Conservation (phyloP, 441 rosid genomes). For the Bocquillonia castaneifolia region DNA sequence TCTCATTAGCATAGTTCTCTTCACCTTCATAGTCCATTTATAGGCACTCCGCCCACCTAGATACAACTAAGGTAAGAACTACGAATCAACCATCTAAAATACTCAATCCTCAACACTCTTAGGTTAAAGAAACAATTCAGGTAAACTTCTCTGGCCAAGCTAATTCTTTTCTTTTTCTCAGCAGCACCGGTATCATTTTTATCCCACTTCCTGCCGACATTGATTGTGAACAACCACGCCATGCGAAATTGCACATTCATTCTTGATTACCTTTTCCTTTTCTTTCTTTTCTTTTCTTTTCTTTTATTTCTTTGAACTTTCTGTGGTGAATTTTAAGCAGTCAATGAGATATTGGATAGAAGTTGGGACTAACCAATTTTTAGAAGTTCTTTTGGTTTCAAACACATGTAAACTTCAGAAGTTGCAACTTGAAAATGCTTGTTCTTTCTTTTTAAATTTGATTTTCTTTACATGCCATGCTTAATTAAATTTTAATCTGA, state of each 20-base stretch:
- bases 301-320: background rate
- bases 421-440: background rate
- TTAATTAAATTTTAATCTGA: background rate
- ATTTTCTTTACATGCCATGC: background rate
- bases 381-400: background rate
- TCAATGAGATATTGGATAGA: background rate
- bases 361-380: background rate
- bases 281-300: background rate
- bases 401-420: background rate
- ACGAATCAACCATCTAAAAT: too few species aligned
- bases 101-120: background rate
- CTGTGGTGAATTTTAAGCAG: background rate
- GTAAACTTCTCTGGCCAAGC: too few species aligned
- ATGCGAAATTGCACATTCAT: background rate
- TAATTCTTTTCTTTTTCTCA: background rate
- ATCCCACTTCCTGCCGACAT: background rate
- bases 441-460: background rate
- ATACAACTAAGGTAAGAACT: too few species aligned
- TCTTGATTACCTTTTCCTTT: background rate
- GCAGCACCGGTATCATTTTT: background rate
- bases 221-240: background rate
- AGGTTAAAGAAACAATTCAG: too few species aligned
- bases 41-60: too few species aligned
- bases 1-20: too few species aligned
- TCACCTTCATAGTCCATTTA: too few species aligned